Evolutionary conservation across 164 flowering plant species (phyloP).

Genomic region (Liquidambar formosana): DNA sequence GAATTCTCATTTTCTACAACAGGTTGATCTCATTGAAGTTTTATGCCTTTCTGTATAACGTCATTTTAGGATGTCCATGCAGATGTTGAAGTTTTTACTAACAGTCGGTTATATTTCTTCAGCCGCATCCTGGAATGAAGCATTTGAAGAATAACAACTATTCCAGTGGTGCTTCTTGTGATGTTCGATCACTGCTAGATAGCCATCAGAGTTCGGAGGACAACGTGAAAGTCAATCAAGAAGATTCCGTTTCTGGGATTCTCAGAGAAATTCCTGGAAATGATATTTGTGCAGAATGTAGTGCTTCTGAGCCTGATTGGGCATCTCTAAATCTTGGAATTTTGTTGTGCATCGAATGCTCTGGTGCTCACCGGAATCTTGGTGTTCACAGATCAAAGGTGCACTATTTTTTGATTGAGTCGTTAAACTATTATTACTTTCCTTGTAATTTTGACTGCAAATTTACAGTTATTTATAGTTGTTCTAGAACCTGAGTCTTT

Average conservation of each 20-base stretch:
- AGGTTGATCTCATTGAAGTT: constrained; percentile 43
- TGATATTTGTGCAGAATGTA: constrained; percentile 88
- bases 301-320: constrained; percentile 90
- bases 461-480: neutral
- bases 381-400: constrained; percentile 99
- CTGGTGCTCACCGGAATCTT: constrained; percentile 95
- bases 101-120: constrained; percentile 20
- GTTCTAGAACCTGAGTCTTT: neutral
- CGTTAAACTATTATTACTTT: neutral
- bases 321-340: constrained; percentile 94
- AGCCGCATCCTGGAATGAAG: constrained; percentile 31
- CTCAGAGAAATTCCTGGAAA: constrained; percentile 83
- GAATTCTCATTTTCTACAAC: constrained; percentile 65
- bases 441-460: neutral
- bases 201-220: constrained; percentile 25
- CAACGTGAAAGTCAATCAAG: constrained; percentile 32
- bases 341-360: constrained; percentile 88
- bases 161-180: constrained; percentile 23
- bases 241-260: constrained; percentile 45
- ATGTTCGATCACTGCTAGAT: constrained; percentile 23
- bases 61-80: constrained; percentile 1
- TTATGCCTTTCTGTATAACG: neutral
- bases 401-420: neutral
- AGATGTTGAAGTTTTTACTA: constrained; percentile 10
- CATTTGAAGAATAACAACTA: constrained; percentile 19